phyloP scores from a whole-genome alignment of 1,139 yeast genomes.

The Hyphopichia pseudoburtonii region DNA sequence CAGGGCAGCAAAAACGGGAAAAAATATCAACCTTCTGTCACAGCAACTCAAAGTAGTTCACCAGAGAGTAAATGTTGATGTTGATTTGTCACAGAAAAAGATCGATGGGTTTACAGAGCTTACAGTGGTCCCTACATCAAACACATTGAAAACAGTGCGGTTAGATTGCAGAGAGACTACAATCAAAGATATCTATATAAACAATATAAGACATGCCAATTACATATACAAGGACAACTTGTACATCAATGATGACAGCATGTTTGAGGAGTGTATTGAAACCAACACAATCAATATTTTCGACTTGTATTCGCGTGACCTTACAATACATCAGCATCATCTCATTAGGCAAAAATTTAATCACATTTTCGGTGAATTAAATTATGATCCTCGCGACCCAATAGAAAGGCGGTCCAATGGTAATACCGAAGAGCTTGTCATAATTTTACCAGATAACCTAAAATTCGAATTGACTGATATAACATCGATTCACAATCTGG shows the following conservation, averaged over 20 bases:
- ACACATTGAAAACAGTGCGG: slow-evolving; percentile 55
- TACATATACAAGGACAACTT: slow-evolving; percentile 41
- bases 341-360: slow-evolving; percentile 62
- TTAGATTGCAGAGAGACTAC: slow-evolving; percentile 81
- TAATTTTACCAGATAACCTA: slow-evolving; percentile 71
- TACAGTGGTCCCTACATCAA: slow-evolving; percentile 71
- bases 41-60: slow-evolving; percentile 60
- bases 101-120: slow-evolving; percentile 80
- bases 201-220: slow-evolving; percentile 36
- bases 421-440: slow-evolving; percentile 69
- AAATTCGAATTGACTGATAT: slow-evolving; percentile 61
- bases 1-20: slow-evolving; percentile 18
- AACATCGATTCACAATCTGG: slow-evolving; percentile 41
- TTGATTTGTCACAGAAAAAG: slow-evolving; percentile 55
- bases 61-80: slow-evolving; percentile 67
- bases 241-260: slow-evolving; percentile 36
- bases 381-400: slow-evolving; percentile 30
- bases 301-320: slow-evolving; percentile 43
- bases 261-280: slow-evolving; percentile 23
- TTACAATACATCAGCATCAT: slow-evolving; percentile 61
- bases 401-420: slow-evolving; percentile 23
- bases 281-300: slow-evolving; percentile 30
- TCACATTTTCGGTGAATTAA: slow-evolving; percentile 58
- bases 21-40: slow-evolving; percentile 27
- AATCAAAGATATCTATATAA: slow-evolving; percentile 63